phyloP scores from a whole-genome alignment of 2,329 filamentous ascomycete genomes.

The Ascochyta rabiei region DNA sequence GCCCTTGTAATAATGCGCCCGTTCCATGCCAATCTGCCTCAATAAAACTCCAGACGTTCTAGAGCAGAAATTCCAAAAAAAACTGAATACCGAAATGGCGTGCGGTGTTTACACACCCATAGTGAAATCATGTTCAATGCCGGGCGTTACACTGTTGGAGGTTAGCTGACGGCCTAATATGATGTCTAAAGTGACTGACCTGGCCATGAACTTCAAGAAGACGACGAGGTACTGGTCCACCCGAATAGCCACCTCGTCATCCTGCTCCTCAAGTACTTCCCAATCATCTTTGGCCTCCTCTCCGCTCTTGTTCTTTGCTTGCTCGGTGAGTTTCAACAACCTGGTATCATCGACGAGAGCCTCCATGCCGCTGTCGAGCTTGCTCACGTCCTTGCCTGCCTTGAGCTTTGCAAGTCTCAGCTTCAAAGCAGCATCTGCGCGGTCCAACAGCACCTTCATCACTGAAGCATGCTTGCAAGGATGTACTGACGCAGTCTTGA shows the following conservation, averaged over 20 bases:
- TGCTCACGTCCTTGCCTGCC: constrained; percentile 62
- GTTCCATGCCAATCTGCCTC: neutral
- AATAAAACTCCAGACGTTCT: neutral
- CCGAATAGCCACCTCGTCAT: constrained; percentile 79
- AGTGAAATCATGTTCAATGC: constrained; percentile 97
- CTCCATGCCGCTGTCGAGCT: constrained; percentile 71
- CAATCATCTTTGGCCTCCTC: constrained; percentile 60
- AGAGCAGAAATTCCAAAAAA: neutral
- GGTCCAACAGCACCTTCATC: constrained; percentile 96
- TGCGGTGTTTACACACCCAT: constrained; percentile 75
- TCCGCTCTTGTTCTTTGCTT: constrained; percentile 51
- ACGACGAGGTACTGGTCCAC: constrained; percentile 91
- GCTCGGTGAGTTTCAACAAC: constrained; percentile 63
- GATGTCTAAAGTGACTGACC: constrained; percentile 32
- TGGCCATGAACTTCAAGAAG: constrained; percentile 76
- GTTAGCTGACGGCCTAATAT: constrained; percentile 57
- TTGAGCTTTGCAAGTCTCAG: constrained; percentile 82
- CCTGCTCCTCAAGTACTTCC: constrained; percentile 65
- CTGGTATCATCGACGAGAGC: constrained; percentile 83
- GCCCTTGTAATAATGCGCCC: neutral
- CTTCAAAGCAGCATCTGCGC: constrained; percentile 91
- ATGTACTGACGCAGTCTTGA: constrained; percentile 97
- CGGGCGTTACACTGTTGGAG: constrained; percentile 86
- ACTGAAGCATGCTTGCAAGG: constrained; percentile 97
- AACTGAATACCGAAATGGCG: neutral